phyloP scores from a whole-genome alignment of 2,329 filamentous ascomycete species.

The Alternaria angustiovoidea region DNA sequence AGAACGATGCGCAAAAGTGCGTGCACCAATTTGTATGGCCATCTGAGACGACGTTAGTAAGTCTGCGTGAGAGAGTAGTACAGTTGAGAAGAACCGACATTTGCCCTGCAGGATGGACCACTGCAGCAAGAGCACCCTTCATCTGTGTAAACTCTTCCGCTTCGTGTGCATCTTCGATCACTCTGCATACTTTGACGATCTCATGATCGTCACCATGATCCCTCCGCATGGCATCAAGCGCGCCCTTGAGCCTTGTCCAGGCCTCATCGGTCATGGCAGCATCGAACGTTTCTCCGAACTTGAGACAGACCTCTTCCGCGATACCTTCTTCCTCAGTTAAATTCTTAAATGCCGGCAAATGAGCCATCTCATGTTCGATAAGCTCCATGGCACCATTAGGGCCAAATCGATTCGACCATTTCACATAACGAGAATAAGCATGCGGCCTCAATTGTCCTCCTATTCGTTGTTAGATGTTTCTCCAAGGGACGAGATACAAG shows the following conservation, averaged over 20 bases:
- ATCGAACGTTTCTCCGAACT: slow-evolving; percentile 23
- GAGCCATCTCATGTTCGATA: slow-evolving; percentile 19
- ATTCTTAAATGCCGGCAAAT: slow-evolving; percentile 16
- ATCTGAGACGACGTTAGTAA: slow-evolving; percentile 7
- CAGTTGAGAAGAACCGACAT: slow-evolving; percentile 6
- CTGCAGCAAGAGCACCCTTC: slow-evolving; percentile 16
- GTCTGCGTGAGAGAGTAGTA: not conserved
- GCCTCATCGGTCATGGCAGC: slow-evolving; percentile 25
- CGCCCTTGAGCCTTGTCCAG: slow-evolving; percentile 19
- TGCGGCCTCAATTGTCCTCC: slow-evolving; percentile 23
- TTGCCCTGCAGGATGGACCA: slow-evolving; percentile 18
- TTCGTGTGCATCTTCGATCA: slow-evolving; percentile 1
- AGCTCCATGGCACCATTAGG: slow-evolving; percentile 20
- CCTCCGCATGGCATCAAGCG: slow-evolving; percentile 15
- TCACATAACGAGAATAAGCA: slow-evolving; percentile 19
- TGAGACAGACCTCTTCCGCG: slow-evolving; percentile 18
- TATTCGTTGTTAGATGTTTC: not conserved
- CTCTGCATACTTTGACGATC: slow-evolving; percentile 15
- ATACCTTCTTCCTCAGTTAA: slow-evolving; percentile 17
- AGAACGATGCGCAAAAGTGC: slow-evolving; percentile 19
- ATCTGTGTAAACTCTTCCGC: slow-evolving; percentile 21
- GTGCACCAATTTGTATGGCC: slow-evolving; percentile 23
- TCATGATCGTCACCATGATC: slow-evolving; percentile 18
- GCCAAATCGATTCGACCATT: slow-evolving; percentile 18
- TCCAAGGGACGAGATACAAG: not conserved